These are phyloP conservation scores for Cutaneotrichosporon spelunceum DNA, from an alignment of 1,284 basidiomycete species.

Conservation along the genomic window DNA sequence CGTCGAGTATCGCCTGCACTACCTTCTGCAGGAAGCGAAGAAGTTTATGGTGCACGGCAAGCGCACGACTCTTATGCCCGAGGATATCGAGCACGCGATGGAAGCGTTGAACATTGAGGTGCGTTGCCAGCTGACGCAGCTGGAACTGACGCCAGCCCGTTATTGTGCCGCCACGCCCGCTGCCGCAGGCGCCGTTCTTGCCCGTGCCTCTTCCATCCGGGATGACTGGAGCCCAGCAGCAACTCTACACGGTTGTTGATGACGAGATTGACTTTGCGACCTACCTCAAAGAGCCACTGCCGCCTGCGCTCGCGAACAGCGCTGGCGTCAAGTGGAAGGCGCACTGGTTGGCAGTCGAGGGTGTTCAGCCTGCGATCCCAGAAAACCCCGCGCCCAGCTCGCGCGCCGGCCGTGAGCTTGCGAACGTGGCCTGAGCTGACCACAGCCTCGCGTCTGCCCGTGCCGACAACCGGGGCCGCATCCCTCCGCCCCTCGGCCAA, in stretches of 20 bases:
- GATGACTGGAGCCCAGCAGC: constrained; percentile 55
- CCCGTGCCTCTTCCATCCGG: constrained; percentile 35
- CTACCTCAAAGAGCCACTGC: constrained; percentile 59
- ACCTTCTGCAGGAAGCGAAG: constrained; percentile 72
- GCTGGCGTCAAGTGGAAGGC: constrained; percentile 57
- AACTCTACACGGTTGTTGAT: constrained; percentile 80
- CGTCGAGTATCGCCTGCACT: constrained; percentile 93
- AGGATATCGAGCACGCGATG: constrained; percentile 90
- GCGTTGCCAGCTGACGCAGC: constrained; percentile 27
- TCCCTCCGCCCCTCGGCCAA: constrained; percentile 60
- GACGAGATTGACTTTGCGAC: constrained; percentile 97
- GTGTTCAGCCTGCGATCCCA: constrained; percentile 91
- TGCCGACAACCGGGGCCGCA: constrained; percentile 40
- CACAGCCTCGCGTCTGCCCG: constrained; percentile 33
- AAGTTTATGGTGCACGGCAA: constrained; percentile 95
- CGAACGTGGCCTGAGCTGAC: neutral
- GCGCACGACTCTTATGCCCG: constrained; percentile 77
- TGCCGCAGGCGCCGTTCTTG: constrained; percentile 64
- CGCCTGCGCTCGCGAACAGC: constrained; percentile 39
- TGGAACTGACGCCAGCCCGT: constrained; percentile 34
- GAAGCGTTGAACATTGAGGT: constrained; percentile 89
- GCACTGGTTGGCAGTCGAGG: constrained; percentile 97
- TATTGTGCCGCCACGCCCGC: constrained; percentile 45
- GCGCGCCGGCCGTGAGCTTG: constrained; percentile 34
- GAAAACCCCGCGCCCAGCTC: constrained; percentile 76